A percentile compares a stretch with the other conserved stretches of the same genome.
These are phyloP conservation scores for Solanum raphanifolium DNA, from an alignment of 257 asterid genomes.

Conservation along the genomic window DNA sequence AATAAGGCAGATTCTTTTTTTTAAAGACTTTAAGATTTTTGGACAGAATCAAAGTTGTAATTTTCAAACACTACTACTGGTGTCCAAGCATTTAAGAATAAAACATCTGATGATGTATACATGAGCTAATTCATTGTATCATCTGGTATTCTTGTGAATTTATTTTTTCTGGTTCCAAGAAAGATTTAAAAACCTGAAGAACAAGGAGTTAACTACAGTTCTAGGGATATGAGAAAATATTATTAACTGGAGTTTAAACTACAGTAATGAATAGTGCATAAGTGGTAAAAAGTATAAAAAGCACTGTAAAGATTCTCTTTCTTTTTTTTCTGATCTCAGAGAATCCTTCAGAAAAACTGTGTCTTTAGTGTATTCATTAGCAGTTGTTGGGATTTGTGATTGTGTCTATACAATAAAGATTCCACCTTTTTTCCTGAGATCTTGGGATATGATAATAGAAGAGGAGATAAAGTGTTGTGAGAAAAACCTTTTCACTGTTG, in stretches of 20 bases:
- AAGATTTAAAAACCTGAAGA: conserved; percentile 7
- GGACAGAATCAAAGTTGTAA: background rate
- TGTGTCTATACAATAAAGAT: conserved; percentile 3
- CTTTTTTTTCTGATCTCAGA: conserved; percentile 20
- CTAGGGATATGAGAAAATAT: conserved; percentile 49
- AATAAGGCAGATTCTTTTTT: background rate
- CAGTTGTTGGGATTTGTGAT: conserved; percentile 30
- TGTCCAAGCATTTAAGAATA: background rate
- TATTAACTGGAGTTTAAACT: conserved; percentile 30
- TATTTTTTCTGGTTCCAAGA: conserved; percentile 22
- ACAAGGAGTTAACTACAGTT: conserved; percentile 37
- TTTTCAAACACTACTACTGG: background rate
- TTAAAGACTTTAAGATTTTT: background rate
- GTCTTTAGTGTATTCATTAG: conserved; percentile 16
- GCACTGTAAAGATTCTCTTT: conserved; percentile 49
- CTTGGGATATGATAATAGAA: conserved; percentile 20
- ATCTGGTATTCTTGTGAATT: background rate
- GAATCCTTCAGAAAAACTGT: conserved; percentile 29
- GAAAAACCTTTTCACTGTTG: conserved; percentile 48
- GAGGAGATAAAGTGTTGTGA: background rate
- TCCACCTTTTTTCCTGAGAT: conserved; percentile 21
- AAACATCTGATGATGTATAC: background rate
- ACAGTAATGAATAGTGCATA: conserved; percentile 13
- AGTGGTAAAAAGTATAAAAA: background rate
- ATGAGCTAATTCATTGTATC: background rate